Base-by-base conservation (phyloP, 2,329 filamentous ascomycete species). In the Xylariales sp. region DNA sequence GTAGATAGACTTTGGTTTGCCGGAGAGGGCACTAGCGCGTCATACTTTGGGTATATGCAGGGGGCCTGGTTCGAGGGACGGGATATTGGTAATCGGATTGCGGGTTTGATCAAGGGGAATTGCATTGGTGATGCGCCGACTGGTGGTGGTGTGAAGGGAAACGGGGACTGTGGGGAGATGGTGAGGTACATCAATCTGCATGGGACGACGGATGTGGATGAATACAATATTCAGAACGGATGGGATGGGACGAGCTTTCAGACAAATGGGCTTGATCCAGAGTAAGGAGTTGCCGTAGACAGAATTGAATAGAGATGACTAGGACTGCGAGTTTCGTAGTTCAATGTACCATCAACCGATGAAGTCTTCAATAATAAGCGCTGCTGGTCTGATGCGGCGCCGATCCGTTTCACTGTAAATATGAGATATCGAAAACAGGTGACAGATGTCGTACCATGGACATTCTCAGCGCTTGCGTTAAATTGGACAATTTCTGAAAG, bases 21-120 rank as follows among this genome's bases (percentile, higher is more conserved):
- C 0, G 82, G 82, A 0, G 82, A 86, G 54, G 76, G 74, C 2
- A 82, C 73, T 1, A 80, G 74, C 31, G 69, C 77, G 0, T 68
- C 77, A 50, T 84, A 82, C 55, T 86, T 74, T 57, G 82, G 82
- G 0, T 85, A 80, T 58, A 50, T 85, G 53, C 82, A 85, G 20
- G 78, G 77, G 0, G 76, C 77, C 0, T 82, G 68, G 60, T 78
- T 68, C 27, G 77, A 81, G 51, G 78, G 78, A 0, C 64, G 65
- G 2, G 65, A 70, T 5, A 71, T 66, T 0, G 78, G 71, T 0
- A 57, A 64, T 29, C 61, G 62, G 2, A 59, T 76, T 25, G 69
- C 33, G 10, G 33, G 33, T 11, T 21, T 36, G 33, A 10, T 36
- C 33, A 10, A n/a, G 11, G 20, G 33, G 14, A 21, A 24, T 9